Evolutionary conservation across 2,329 filamentous ascomycete species (phyloP), one percentile per base, ranked within the genome.

Genomic region (Tolypocladium nubicola): DNA sequence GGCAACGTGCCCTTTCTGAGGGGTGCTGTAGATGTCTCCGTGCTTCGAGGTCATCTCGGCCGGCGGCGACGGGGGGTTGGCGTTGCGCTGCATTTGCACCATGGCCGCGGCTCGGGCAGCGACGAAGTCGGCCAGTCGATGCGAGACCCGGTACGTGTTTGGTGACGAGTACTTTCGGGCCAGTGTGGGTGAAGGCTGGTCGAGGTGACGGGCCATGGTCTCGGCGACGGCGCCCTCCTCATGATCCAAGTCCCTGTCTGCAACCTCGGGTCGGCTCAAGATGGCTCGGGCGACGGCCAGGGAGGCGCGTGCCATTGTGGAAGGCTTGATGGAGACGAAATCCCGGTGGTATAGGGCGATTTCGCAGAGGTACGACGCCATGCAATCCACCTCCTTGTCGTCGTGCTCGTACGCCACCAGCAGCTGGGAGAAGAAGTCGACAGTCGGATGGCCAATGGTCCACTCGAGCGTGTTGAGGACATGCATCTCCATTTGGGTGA

Each of bases 401-500:
- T 87, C 82, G 38, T 75, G 74, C 70, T 89, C 89, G 71, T 96
- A 90, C 52, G 89, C 83, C 43, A 95, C 83, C 61, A 93, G 90
- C 60, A 97, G 78, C 69, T 96, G 89, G 52, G 95, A 82, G 75
- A 97, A 99, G 71, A 88, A 89, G 73, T 97, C 93, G 63, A 97
- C 89, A 35, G 94, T 97, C 1, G 94, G 92, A 75, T 97, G 93
- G 57, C 94, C 94, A 64, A 99, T 89, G 64, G 87, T 85, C 94
- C 94, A 99, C 71, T 95, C 90, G 59, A 99, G 83, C 1, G 94
- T 99, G 76, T 97, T 95, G 65, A 99, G 82, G 41, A 99, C 93
- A 73, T 99, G 94, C 92, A 95, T 97, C 77, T 99, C 94, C 94
- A 99, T 99, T 75, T 99, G 94, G 13, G 92, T 93, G 76, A 99